Evolutionary conservation across 805 yeast species (phyloP).

Genomic region (Yarrowia bubula): DNA sequence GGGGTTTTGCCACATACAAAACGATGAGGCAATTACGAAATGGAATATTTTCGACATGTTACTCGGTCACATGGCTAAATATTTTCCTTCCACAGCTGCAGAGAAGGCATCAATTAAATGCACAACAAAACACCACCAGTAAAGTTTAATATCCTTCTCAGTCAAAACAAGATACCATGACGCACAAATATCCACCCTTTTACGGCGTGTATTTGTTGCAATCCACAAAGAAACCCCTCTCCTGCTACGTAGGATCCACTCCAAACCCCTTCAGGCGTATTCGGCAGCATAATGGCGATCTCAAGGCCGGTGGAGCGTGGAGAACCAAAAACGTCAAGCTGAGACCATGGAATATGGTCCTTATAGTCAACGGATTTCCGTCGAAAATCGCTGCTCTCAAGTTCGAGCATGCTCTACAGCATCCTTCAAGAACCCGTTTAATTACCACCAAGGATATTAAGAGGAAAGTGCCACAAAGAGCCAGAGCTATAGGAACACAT

Average conservation of each 20-base stretch:
- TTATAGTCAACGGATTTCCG: constrained; percentile 69
- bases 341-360: constrained; percentile 73
- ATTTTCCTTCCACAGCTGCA: no score
- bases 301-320: constrained; percentile 64
- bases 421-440: constrained; percentile 62
- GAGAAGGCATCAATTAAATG: not conserved
- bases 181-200: constrained; percentile 37
- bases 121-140: not conserved
- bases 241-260: constrained; percentile 78
- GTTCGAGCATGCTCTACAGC: constrained; percentile 86
- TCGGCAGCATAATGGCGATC: constrained; percentile 75
- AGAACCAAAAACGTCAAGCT: constrained; percentile 55
- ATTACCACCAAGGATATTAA: constrained; percentile 46
- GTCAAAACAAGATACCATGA: constrained; percentile 5
- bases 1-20: no score
- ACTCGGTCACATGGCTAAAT: not conserved
- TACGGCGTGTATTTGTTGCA: constrained; percentile 72
- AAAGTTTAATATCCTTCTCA: not conserved
- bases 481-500: constrained; percentile 32
- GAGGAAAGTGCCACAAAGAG: constrained; percentile 33
- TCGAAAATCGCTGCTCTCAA: constrained; percentile 66
- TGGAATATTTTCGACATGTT: no score
- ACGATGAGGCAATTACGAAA: no score
- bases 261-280: constrained; percentile 69
- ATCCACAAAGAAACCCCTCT: constrained; percentile 54